These are phyloP conservation scores for Solanum arcanum DNA, from an alignment of 257 asterid genomes.

Conservation along the genomic window DNA sequence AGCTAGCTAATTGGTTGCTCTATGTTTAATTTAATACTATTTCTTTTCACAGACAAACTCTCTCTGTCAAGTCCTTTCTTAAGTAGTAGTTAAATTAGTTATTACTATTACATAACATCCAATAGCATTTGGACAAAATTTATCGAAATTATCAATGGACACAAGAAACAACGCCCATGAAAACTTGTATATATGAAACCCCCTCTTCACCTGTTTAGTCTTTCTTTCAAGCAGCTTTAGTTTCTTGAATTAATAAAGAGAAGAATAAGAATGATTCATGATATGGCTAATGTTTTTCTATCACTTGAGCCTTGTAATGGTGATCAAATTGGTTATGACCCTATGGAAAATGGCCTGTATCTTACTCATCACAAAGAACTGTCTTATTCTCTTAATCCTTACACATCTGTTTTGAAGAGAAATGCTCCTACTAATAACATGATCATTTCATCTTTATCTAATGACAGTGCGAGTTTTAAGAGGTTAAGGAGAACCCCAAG, in stretches of 20 bases:
- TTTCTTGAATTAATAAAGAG: not conserved
- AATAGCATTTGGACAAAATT: not conserved
- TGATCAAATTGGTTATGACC: not conserved
- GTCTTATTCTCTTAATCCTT: constrained; percentile 4
- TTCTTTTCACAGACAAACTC: not conserved
- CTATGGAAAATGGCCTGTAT: not conserved
- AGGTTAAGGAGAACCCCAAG: constrained; percentile 32
- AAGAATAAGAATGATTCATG: not conserved
- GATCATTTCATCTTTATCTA: constrained; percentile 28
- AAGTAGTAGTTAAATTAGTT: not conserved
- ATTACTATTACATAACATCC: not conserved
- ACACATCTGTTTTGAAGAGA: constrained; percentile 16
- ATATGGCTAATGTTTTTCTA: constrained; percentile 28
- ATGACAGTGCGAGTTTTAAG: constrained; percentile 27
- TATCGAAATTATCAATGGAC: not conserved
- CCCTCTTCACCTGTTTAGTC: constrained; percentile 20
- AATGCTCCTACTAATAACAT: constrained; percentile 8
- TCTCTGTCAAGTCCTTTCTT: not conserved
- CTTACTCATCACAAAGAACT: not conserved
- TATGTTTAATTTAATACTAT: not conserved
- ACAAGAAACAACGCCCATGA: not conserved
- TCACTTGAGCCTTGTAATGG: constrained; percentile 19
- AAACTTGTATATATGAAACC: constrained; percentile 11
- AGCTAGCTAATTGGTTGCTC: not conserved
- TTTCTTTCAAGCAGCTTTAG: constrained; percentile 49